Base-by-base conservation (phyloP, 257 asterid genomes). In the Gynochthodes officinalis region DNA sequence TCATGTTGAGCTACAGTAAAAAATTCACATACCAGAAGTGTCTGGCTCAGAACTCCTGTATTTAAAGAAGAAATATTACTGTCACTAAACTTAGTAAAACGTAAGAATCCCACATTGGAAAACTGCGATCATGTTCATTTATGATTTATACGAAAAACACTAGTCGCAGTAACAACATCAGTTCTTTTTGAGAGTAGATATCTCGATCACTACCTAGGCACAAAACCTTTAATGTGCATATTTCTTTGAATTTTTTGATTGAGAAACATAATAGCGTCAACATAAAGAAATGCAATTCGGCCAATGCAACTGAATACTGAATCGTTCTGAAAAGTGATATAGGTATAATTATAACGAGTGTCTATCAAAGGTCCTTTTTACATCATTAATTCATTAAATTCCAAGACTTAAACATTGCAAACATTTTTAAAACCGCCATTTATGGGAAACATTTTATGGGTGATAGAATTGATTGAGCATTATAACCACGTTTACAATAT, bases 1-100 rank as follows among this genome's bases (percentile, higher is more conserved):
- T 21, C 52, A 75, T 37, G 43, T n/a, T 48, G 12, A 73, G 49
- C n/a, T n/a, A 35, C n/a, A 43, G 9, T 19, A 46, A 5, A 40
- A 37, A n/a, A 5, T 55, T 23, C 28, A 43, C 58, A 23, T 71
- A 71, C 75, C 75, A 57, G 75, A 28, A 57, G 32, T 11, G 44
- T 28, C 32, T 55, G 12, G 44, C 49, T 32, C 19, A 42, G 44
- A 40, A 5, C 32, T 57, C 75, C 75, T 71, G 48, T n/a, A 30
- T 19, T 2, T 4, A 71, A 32, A 44, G 23, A n/a, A 42, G 27
- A 13, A 16, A 5, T n/a, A 67, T 0, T 46, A 70, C 4, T 14
- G 19, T 70, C 30, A 55, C 4, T 15, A 55, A 67, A 52, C 23
- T 16, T 6, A 0, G 16, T 67, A 14, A 39, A 19, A 10, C 6